Conservation (phyloP, 345 rosid genomes). For the Raphanus raphanistrum region DNA sequence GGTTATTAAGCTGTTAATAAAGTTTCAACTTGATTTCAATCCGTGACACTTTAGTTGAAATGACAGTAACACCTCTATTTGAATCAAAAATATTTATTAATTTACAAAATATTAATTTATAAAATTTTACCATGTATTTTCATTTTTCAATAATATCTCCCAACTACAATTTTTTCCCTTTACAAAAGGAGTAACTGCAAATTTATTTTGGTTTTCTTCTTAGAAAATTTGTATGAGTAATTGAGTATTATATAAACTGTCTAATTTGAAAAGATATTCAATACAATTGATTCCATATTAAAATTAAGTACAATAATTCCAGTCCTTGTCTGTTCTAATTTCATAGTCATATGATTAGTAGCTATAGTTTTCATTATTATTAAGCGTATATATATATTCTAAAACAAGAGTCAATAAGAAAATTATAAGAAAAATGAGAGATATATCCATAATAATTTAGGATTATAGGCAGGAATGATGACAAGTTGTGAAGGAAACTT, state of each 20-base stretch:
- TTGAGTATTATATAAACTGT: not conserved
- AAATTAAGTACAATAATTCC: not conserved
- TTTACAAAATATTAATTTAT: not conserved
- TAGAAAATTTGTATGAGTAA: not conserved
- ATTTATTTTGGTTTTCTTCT: not conserved
- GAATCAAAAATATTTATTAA: not conserved
- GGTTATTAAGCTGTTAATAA: not conserved
- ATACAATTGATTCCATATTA: not conserved
- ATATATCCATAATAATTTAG: slow-evolving; percentile 24
- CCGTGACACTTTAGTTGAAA: slow-evolving; percentile 19
- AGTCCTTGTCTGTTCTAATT: not conserved
- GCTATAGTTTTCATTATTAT: slow-evolving; percentile 19
- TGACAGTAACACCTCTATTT: not conserved
- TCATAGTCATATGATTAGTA: slow-evolving; percentile 27
- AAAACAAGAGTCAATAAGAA: not conserved
- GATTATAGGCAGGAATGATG: slow-evolving; percentile 36
- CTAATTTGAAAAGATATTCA: not conserved
- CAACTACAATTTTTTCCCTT: not conserved
- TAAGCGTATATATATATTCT: slow-evolving; percentile 15
- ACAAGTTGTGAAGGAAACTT: slow-evolving; percentile 40
- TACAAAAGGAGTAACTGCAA: not conserved
- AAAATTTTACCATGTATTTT: not conserved
- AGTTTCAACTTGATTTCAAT: not conserved
- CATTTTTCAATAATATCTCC: not conserved
- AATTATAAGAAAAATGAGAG: slow-evolving; percentile 6